Percentiles rank a stretch among this genome's conserved stretches.
phyloP scores from a whole-genome alignment of 345 rosid species.

The Bruguiera parviflora region DNA sequence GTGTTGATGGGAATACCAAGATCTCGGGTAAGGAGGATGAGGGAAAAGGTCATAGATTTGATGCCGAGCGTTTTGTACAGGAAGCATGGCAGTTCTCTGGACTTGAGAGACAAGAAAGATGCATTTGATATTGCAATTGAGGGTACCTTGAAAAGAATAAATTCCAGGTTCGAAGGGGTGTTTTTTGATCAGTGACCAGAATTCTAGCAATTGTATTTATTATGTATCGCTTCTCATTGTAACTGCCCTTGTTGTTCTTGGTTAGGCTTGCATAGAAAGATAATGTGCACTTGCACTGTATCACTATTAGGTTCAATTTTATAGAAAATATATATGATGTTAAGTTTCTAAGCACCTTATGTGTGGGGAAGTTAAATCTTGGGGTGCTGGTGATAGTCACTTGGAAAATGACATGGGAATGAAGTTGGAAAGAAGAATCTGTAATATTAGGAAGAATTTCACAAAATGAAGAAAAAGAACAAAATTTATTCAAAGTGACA shows the following conservation, averaged over 20 bases:
- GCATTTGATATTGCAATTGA: slow-evolving; percentile 87
- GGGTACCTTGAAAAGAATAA: slow-evolving; percentile 54
- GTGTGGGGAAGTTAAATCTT: no score
- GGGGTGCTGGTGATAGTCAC: no score
- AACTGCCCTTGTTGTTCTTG: neutral
- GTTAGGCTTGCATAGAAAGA: slow-evolving; percentile 1
- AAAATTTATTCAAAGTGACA: slow-evolving; percentile 22
- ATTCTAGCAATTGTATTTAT: neutral
- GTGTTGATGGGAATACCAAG: slow-evolving; percentile 65
- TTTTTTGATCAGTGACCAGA: neutral
- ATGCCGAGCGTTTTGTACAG: slow-evolving; percentile 75
- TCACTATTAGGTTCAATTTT: slow-evolving; percentile 5
- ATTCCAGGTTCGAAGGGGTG: slow-evolving; percentile 31
- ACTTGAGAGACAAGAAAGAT: slow-evolving; percentile 58
- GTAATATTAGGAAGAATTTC: neutral
- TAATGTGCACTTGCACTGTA: neutral
- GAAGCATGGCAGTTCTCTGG: slow-evolving; percentile 70
- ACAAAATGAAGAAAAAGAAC: slow-evolving; percentile 10
- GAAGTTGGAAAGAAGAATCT: no score
- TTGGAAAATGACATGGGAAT: no score
- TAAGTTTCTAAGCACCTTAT: neutral
- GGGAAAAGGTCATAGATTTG: slow-evolving; percentile 59
- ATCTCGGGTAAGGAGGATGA: slow-evolving; percentile 60
- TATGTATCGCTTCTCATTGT: neutral
- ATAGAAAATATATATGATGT: neutral